Conservation (phyloP, 2,329 filamentous ascomycete genomes). For the Colletotrichum scovillei region DNA sequence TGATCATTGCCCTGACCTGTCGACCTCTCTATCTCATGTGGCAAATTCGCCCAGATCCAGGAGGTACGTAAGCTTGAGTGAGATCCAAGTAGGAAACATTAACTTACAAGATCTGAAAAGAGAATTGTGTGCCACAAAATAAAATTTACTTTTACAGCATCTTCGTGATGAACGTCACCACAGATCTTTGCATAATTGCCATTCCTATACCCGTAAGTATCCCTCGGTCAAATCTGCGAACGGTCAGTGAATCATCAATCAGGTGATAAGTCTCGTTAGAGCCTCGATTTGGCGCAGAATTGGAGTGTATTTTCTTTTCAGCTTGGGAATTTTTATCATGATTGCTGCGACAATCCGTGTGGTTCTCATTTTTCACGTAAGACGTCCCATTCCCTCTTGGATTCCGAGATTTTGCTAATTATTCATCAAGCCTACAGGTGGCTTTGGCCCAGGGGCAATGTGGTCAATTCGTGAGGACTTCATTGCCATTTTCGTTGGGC, state of each 20-base stretch:
- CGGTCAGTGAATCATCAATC: background rate
- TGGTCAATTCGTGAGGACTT: constrained; percentile 53
- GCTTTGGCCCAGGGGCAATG: constrained; percentile 40
- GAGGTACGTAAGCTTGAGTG: constrained; percentile 41
- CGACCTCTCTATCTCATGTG: constrained; percentile 48
- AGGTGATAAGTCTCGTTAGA: constrained; percentile 43
- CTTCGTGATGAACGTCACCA: constrained; percentile 46
- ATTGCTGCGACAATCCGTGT: constrained; percentile 42
- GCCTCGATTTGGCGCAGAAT: constrained; percentile 44
- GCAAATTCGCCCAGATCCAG: constrained; percentile 50
- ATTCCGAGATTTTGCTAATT: background rate
- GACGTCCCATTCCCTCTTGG: background rate
- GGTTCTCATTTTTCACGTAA: constrained; percentile 44
- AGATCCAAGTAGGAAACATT: background rate
- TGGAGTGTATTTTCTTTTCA: constrained; percentile 46
- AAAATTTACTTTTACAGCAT: constrained; percentile 45
- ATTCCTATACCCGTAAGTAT: constrained; percentile 47
- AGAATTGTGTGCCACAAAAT: constrained; percentile 47
- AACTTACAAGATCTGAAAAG: constrained; percentile 9
- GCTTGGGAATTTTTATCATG: constrained; percentile 48
- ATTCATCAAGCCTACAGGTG: background rate
- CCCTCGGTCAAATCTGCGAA: accelerated
- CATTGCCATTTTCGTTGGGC: constrained; percentile 45
- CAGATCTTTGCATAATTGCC: constrained; percentile 48
- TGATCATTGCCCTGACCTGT: constrained; percentile 45